Percentiles rank a stretch among this genome's conserved stretches.
These are phyloP conservation scores for Candida gigantensis DNA, from an alignment of 1,139 yeast species.

Conservation along the genomic window DNA sequence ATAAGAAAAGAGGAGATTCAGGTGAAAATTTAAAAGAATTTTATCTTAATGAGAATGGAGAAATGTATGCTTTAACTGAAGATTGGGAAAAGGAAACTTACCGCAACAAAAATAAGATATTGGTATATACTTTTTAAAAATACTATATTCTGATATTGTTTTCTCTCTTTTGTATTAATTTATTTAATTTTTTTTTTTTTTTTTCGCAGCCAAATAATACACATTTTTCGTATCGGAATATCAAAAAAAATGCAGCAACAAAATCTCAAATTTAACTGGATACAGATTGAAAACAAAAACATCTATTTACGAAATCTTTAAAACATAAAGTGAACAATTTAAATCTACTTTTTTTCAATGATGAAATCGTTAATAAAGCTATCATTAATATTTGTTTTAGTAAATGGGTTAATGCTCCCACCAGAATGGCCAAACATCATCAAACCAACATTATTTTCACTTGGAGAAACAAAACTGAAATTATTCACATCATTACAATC, in stretches of 20 bases:
- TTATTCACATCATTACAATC: constrained; percentile 13
- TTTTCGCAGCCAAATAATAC: constrained; percentile 5
- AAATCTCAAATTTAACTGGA: too few species aligned
- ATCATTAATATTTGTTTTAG: constrained; percentile 1
- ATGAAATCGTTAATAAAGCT: background rate
- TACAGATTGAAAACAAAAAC: too few species aligned
- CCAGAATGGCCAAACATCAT: constrained; percentile 15
- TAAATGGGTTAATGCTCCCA: constrained; percentile 10
- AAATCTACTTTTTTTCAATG: background rate
- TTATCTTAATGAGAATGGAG: constrained; percentile 35
- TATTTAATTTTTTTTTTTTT: constrained; percentile 1
- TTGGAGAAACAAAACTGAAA: constrained; percentile 14
- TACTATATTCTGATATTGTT: too few species aligned
- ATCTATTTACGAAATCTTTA: too few species aligned
- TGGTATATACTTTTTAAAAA: constrained; percentile 33
- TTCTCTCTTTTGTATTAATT: too few species aligned
- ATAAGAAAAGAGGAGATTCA: constrained; percentile 16
- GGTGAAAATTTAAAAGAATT: constrained; percentile 29
- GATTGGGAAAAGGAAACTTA: constrained; percentile 22
- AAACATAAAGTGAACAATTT: too few species aligned
- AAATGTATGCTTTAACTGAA: constrained; percentile 35
- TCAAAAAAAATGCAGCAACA: too few species aligned
- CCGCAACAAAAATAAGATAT: constrained; percentile 30
- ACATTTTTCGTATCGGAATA: too few species aligned
- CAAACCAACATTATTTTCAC: constrained; percentile 13